These are phyloP conservation scores for Gynochthodes officinalis DNA, from an alignment of 257 asterid genomes.

Conservation along the genomic window DNA sequence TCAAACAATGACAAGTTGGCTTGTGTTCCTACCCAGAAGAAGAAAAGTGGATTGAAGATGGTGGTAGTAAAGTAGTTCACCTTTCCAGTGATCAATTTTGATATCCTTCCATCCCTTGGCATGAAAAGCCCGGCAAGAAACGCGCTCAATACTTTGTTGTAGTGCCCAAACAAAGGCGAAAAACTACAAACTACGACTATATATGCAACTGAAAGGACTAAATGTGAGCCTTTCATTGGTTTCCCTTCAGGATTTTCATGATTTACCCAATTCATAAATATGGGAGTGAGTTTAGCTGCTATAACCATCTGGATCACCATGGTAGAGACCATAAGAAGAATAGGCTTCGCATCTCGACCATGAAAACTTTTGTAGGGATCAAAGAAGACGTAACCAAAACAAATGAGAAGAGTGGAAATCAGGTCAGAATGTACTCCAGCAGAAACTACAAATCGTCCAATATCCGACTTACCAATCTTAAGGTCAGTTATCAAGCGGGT, in stretches of 20 bases:
- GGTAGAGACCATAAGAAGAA: constrained; percentile 32
- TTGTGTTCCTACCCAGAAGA: constrained; percentile 79
- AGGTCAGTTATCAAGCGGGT: constrained; percentile 72
- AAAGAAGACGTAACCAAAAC: constrained; percentile 59
- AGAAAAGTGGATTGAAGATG: constrained; percentile 70
- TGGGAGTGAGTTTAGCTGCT: constrained; percentile 62
- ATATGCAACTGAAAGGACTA: constrained; percentile 62
- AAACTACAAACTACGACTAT: constrained; percentile 57
- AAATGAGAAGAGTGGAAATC: constrained; percentile 47
- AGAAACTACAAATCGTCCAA: constrained; percentile 73
- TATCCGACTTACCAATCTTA: constrained; percentile 88
- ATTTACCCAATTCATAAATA: constrained; percentile 84
- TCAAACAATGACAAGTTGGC: constrained; percentile 42
- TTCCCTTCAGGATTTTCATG: constrained; percentile 87
- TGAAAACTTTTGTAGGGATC: constrained; percentile 42
- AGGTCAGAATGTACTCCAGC: constrained; percentile 74
- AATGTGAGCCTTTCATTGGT: constrained; percentile 84
- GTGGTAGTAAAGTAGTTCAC: constrained; percentile 68
- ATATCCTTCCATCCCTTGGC: constrained; percentile 91
- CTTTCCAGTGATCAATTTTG: constrained; percentile 68
- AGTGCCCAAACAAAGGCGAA: constrained; percentile 43
- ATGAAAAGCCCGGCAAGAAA: constrained; percentile 77
- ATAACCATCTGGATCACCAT: constrained; percentile 39
- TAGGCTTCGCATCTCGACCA: constrained; percentile 15
- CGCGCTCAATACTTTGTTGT: constrained; percentile 65